phyloP scores from a whole-genome alignment of 768 basidiomycete genomes.

The Podaxis sp. region DNA sequence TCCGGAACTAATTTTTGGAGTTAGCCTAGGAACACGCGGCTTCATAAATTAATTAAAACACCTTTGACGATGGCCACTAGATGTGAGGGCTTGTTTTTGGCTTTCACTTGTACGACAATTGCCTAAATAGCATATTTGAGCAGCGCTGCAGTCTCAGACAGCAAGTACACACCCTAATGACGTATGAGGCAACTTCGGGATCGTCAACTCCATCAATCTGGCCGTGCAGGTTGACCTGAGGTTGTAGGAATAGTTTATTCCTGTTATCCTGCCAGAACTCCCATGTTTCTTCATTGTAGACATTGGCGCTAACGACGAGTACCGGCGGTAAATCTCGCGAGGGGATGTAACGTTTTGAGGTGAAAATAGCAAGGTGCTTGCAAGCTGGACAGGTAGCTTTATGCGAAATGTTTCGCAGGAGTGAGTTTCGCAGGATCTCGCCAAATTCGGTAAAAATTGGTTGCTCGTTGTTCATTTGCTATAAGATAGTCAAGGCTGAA shows the following conservation, averaged over 20 bases:
- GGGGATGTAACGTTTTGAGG: slow-evolving; percentile 62
- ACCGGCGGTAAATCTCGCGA: slow-evolving; percentile 73
- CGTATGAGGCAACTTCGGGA: slow-evolving; percentile 53
- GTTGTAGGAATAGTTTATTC: slow-evolving; percentile 54
- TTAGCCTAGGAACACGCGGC: background rate
- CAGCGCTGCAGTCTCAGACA: background rate
- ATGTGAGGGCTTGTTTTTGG: slow-evolving; percentile 72
- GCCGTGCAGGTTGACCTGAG: slow-evolving; percentile 52
- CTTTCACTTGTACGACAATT: slow-evolving; percentile 73
- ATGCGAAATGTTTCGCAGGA: slow-evolving; percentile 78
- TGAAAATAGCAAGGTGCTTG: slow-evolving; percentile 71
- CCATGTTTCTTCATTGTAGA: slow-evolving; percentile 69
- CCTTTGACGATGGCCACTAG: slow-evolving; percentile 87
- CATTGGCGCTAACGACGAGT: slow-evolving; percentile 80
- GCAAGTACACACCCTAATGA: slow-evolving; percentile 55
- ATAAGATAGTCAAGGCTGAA: background rate
- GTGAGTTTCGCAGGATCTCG: slow-evolving; percentile 65
- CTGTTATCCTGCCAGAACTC: slow-evolving; percentile 72
- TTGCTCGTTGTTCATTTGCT: slow-evolving; percentile 3
- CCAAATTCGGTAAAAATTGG: slow-evolving; percentile 46
- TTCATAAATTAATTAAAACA: slow-evolving; percentile 22
- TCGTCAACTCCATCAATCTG: slow-evolving; percentile 59
- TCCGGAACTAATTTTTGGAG: slow-evolving; percentile 54
- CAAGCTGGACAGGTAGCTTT: slow-evolving; percentile 86
- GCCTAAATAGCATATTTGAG: slow-evolving; percentile 42